These are phyloP conservation scores for Metschnikowia proteae DNA, from an alignment of 805 yeast species.

Conservation along the genomic window DNA sequence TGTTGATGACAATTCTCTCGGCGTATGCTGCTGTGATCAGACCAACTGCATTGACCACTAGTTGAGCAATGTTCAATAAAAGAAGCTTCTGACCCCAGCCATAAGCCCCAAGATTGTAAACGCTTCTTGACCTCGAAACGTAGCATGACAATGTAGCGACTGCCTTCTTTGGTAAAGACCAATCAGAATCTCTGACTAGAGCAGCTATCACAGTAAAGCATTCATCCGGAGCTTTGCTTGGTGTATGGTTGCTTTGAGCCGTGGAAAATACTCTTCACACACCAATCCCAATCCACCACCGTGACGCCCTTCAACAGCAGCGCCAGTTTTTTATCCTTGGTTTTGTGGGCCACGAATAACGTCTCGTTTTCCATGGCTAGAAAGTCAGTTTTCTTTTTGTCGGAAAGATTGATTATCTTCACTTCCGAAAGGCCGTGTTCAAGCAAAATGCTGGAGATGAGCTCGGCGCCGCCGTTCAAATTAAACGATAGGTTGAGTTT, in stretches of 20 bases:
- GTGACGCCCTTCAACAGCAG: constrained; percentile 20
- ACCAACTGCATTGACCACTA: no score
- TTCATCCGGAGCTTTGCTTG: neutral
- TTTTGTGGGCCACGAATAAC: constrained; percentile 30
- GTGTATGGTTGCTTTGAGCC: constrained; percentile 6
- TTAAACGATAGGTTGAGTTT: constrained; percentile 53
- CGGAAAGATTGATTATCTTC: constrained; percentile 21
- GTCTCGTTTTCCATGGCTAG: constrained; percentile 15
- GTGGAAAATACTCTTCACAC: constrained; percentile 52
- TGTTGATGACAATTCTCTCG: no score
- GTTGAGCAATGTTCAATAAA: no score
- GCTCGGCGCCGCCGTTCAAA: constrained; percentile 57
- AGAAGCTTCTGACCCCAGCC: no score
- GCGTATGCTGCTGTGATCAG: no score
- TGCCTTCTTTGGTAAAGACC: no score
- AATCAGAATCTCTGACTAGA: no score
- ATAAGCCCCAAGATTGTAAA: no score
- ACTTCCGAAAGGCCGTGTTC: constrained; percentile 53
- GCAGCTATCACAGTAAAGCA: no score
- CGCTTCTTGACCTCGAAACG: no score
- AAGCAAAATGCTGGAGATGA: constrained; percentile 52
- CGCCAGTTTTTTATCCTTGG: constrained; percentile 28
- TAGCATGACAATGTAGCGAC: no score
- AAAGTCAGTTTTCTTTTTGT: constrained; percentile 16
- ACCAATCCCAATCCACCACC: constrained; percentile 63